These are phyloP conservation scores for Escallonia herrerae DNA, from an alignment of 129 eudicot species.

Conservation along the genomic window DNA sequence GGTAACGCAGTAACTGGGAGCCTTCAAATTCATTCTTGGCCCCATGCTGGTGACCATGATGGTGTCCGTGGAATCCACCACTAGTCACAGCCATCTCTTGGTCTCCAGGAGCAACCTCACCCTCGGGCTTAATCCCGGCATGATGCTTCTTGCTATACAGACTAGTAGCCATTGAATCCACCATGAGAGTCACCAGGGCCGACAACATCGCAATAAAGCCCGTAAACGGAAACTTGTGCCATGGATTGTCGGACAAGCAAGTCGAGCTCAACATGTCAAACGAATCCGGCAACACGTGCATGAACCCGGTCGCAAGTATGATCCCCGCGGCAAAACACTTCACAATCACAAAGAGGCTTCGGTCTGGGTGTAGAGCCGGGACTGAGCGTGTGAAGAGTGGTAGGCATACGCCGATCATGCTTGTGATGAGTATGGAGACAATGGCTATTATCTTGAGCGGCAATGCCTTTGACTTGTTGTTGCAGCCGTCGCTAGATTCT, in stretches of 20 bases:
- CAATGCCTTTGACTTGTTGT: constrained; percentile 45
- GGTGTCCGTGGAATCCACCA: constrained; percentile 37
- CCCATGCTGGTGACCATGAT: constrained; percentile 34
- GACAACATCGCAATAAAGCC: constrained; percentile 66
- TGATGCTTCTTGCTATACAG: constrained; percentile 28
- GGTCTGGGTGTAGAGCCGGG: constrained; percentile 54
- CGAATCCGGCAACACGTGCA: constrained; percentile 70
- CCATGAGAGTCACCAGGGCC: constrained; percentile 57
- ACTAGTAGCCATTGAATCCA: constrained; percentile 65
- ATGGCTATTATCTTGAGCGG: constrained; percentile 57
- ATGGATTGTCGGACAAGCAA: constrained; percentile 38
- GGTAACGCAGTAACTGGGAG: constrained; percentile 46
- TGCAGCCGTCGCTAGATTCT: constrained; percentile 29
- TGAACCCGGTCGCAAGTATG: constrained; percentile 58
- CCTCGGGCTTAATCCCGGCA: constrained; percentile 12
- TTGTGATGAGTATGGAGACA: constrained; percentile 34
- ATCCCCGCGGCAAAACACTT: constrained; percentile 69
- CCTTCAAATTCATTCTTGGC: constrained; percentile 18
- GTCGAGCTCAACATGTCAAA: constrained; percentile 48
- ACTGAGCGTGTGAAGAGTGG: constrained; percentile 51
- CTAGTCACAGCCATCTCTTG: constrained; percentile 24
- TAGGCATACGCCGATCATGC: constrained; percentile 53
- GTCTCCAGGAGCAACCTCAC: constrained; percentile 17
- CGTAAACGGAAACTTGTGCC: constrained; percentile 66
- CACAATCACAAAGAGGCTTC: constrained; percentile 45